Evolutionary conservation across 179 eudicot species (phyloP).

Genomic region (Amaranthus tricolor): DNA sequence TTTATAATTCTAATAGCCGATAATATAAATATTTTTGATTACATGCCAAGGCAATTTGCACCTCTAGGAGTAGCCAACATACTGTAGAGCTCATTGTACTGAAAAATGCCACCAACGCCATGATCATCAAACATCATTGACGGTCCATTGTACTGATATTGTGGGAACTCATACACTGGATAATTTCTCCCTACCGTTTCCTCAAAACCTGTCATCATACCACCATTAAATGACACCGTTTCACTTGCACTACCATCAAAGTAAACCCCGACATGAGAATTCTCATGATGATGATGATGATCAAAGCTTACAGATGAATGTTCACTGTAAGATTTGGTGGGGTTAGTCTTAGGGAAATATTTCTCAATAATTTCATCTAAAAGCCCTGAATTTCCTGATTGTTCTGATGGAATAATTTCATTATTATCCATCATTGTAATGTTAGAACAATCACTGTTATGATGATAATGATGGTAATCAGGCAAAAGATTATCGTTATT

Average conservation of each 20-base stretch:
- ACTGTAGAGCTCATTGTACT: conserved; percentile 27
- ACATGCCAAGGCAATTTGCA: conserved; percentile 27
- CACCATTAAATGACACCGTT: conserved; percentile 23
- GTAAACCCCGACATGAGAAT: not conserved
- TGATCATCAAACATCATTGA: conserved; percentile 5
- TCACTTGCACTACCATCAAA: conserved; percentile 6
- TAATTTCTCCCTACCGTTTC: conserved; percentile 12
- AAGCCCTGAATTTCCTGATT: conserved; percentile 29
- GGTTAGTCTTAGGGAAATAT: conserved; percentile 30
- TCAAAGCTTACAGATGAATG: not conserved
- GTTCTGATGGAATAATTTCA: conserved; percentile 14
- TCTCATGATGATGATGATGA: conserved; percentile 4
- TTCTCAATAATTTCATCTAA: conserved; percentile 35
- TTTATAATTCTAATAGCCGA: no score
- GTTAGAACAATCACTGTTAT: not conserved
- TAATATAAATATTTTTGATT: not conserved
- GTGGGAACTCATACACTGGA: conserved; percentile 19
- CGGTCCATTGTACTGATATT: conserved; percentile 1
- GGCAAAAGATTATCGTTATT: not conserved
- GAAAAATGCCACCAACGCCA: conserved; percentile 12
- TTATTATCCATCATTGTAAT: not conserved
- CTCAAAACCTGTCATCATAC: conserved; percentile 2
- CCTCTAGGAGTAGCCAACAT: conserved; percentile 20
- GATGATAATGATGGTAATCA: not conserved
- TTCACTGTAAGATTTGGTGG: conserved; percentile 14